These are phyloP conservation scores for Tanacetum coccineum DNA, from an alignment of 129 eudicot genomes.

Conservation along the genomic window DNA sequence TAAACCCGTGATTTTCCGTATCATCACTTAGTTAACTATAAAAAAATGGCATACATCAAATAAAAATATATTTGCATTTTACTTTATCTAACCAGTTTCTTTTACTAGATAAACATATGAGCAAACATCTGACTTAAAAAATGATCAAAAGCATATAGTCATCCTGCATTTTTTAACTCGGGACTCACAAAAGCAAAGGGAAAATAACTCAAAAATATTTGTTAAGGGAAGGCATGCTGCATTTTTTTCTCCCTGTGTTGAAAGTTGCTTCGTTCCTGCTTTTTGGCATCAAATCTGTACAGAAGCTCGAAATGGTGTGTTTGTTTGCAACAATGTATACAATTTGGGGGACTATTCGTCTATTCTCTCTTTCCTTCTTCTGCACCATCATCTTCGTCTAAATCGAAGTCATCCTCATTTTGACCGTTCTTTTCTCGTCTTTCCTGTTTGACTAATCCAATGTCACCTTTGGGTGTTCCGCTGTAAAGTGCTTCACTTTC, in stretches of 20 bases:
- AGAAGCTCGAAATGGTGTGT: slow-evolving; percentile 26
- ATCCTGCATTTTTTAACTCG: slow-evolving; percentile 9
- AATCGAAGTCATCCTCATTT: slow-evolving; percentile 34
- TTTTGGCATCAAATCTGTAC: slow-evolving; percentile 37
- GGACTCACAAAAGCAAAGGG: slow-evolving; percentile 13
- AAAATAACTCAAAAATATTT: slow-evolving; percentile 17
- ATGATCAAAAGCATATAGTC: slow-evolving; percentile 23
- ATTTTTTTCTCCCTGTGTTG: slow-evolving; percentile 19
- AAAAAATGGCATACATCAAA: neutral
- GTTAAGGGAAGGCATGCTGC: slow-evolving; percentile 11
- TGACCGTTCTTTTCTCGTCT: slow-evolving; percentile 39
- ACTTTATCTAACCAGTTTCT: neutral
- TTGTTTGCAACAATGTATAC: slow-evolving; percentile 30
- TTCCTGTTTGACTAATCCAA: slow-evolving; percentile 67
- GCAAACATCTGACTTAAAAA: slow-evolving; percentile 22
- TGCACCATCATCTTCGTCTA: slow-evolving; percentile 42
- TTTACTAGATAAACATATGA: slow-evolving; percentile 23
- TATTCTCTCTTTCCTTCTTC: slow-evolving; percentile 63
- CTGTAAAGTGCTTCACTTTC: slow-evolving; percentile 68
- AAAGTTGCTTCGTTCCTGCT: slow-evolving; percentile 19
- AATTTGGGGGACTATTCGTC: slow-evolving; percentile 4
- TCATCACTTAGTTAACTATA: neutral
- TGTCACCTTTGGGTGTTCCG: slow-evolving; percentile 59
- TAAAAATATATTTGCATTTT: slow-evolving; percentile 5
- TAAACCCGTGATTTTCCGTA: too few relatives aligned